A percentile compares a stretch with the other conserved stretches of the same genome.
These are phyloP conservation scores for Pestalotiopsis sp. DNA, from an alignment of 2,329 filamentous ascomycete species.

Conservation along the genomic window DNA sequence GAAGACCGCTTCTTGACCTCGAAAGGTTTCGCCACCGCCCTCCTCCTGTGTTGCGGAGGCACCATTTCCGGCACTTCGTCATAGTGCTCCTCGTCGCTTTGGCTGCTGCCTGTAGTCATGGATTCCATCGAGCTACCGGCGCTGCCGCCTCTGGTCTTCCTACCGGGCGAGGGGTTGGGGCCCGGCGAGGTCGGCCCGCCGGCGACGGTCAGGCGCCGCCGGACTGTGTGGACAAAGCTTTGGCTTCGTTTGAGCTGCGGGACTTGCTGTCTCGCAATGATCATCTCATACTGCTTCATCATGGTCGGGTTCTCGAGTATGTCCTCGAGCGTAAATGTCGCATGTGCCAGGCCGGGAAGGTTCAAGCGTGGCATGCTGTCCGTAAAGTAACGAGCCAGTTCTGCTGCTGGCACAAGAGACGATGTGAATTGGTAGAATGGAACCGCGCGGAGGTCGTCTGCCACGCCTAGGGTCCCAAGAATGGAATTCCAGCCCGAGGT, in stretches of 20 bases:
- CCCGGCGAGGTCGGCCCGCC: conserved; percentile 11
- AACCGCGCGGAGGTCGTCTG: conserved; percentile 46
- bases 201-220: conserved; percentile 23
- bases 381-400: conserved; percentile 49
- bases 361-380: conserved; percentile 40
- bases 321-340: conserved; percentile 46
- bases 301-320: conserved; percentile 54
- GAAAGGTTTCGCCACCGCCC: not conserved
- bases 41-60: not conserved
- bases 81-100: conserved; percentile 27
- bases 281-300: conserved; percentile 48
- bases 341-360: conserved; percentile 38
- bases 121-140: conserved; percentile 30
- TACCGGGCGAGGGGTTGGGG: not conserved
- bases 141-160: conserved; percentile 16
- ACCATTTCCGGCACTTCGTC: conserved; percentile 9
- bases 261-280: conserved; percentile 31
- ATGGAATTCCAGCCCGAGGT: conserved; percentile 47
- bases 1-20: conserved; percentile 12
- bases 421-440: conserved; percentile 56
- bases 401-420: conserved; percentile 50
- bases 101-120: conserved; percentile 30
- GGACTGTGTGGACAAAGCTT: conserved; percentile 25
- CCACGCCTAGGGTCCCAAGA: conserved; percentile 42
- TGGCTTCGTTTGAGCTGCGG: conserved; percentile 22